These are phyloP conservation scores for Botrytis tulipae DNA, from an alignment of 2,329 filamentous ascomycete genomes.

Conservation along the genomic window DNA sequence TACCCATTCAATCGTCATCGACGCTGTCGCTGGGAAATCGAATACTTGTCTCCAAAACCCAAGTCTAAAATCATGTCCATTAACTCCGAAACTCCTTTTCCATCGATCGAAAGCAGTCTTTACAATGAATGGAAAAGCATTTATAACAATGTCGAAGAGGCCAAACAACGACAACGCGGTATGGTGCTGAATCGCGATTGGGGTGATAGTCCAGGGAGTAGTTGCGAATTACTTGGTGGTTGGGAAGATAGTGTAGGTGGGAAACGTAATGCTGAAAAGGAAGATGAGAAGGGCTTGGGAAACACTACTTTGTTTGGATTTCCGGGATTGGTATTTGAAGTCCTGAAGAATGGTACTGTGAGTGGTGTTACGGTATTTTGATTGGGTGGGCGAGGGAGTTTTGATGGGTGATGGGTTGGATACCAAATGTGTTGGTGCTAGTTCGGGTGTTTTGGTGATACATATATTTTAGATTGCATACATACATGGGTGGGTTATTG, in stretches of 20 bases:
- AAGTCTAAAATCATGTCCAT: constrained; percentile 40
- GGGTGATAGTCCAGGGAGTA: constrained; percentile 88
- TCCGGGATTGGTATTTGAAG: constrained; percentile 91
- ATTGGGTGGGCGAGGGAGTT: constrained; percentile 14
- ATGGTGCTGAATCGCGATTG: constrained; percentile 91
- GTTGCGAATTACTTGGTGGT: constrained; percentile 74
- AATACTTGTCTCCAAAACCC: constrained; percentile 48
- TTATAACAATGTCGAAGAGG: constrained; percentile 56
- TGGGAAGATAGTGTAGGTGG: constrained; percentile 71
- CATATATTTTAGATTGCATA: constrained; percentile 1
- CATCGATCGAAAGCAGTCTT: constrained; percentile 67
- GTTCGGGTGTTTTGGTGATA: background rate
- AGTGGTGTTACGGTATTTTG: constrained; percentile 87
- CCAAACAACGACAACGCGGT: constrained; percentile 56
- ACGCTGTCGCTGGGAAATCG: constrained; percentile 80
- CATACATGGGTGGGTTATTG: background rate
- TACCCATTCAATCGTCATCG: constrained; percentile 96
- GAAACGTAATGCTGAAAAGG: constrained; percentile 45
- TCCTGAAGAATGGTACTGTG: constrained; percentile 86
- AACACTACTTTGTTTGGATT: constrained; percentile 91
- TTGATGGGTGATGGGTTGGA: constrained; percentile 16
- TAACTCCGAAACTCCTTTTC: constrained; percentile 66
- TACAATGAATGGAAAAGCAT: constrained; percentile 67
- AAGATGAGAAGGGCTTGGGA: constrained; percentile 56
- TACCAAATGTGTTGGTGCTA: background rate